Conservation (phyloP, 768 basidiomycete species). For the Chalciporus sphaerocephalus region DNA sequence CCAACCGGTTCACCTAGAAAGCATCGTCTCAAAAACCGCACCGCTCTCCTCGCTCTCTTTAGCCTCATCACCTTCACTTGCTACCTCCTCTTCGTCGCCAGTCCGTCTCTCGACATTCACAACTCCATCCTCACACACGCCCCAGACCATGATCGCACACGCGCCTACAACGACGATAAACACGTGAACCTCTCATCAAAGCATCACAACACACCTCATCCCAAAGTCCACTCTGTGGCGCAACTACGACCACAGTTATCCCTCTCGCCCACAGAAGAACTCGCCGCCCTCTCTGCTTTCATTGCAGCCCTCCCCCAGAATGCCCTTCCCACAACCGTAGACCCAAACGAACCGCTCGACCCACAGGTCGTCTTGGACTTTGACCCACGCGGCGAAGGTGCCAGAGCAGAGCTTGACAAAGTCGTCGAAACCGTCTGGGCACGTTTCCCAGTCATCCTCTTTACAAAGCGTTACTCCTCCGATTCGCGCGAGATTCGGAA, state of each 20-base stretch:
- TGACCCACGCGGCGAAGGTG: conserved; percentile 63
- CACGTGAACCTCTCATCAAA: conserved; percentile 26
- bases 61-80: conserved; percentile 46
- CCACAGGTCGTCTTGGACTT: conserved; percentile 81
- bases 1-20: conserved; percentile 13
- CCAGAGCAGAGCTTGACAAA: conserved; percentile 52
- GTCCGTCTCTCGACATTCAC: conserved; percentile 38
- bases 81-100: conserved; percentile 53
- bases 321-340: conserved; percentile 60
- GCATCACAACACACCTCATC: conserved; percentile 15
- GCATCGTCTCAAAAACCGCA: conserved; percentile 46
- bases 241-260: conserved; percentile 37
- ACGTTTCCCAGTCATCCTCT: conserved; percentile 70
- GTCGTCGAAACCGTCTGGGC: conserved; percentile 68
- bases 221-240: conserved; percentile 12
- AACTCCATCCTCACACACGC: conserved; percentile 29
- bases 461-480: conserved; percentile 67
- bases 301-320: conserved; percentile 72
- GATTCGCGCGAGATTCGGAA: conserved; percentile 63
- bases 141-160: conserved; percentile 8
- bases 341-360: conserved; percentile 64
- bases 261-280: conserved; percentile 55
- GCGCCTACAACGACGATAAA: not conserved
- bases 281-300: conserved; percentile 72
- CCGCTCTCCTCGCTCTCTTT: conserved; percentile 52